Evolutionary conservation across 768 basidiomycete species (phyloP).

Genomic region (Mycena floridula): DNA sequence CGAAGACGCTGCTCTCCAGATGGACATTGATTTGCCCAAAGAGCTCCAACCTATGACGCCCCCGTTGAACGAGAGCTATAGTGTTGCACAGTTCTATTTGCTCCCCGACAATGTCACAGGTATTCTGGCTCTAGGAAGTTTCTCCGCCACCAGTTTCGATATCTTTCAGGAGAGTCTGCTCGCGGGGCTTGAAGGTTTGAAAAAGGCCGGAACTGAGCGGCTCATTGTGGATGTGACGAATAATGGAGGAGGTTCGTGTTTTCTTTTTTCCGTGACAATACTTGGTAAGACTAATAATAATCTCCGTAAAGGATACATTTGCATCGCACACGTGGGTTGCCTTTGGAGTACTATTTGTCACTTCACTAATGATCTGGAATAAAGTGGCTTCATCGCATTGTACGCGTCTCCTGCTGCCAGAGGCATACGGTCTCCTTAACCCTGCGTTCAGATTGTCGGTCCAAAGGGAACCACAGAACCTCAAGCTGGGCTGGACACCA

Average conservation of each 20-base stretch:
- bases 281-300: constrained; percentile 27
- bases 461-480: constrained; percentile 28
- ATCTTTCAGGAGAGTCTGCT: constrained; percentile 37
- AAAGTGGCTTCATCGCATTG: constrained; percentile 35
- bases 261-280: background rate
- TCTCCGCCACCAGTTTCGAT: constrained; percentile 38
- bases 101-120: constrained; percentile 44
- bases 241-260: constrained; percentile 28
- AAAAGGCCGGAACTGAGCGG: constrained; percentile 39
- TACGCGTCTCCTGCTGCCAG: background rate
- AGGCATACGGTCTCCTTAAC: background rate
- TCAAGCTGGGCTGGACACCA: constrained; percentile 32
- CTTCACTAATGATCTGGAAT: background rate
- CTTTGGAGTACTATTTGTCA: background rate
- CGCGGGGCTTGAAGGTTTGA: constrained; percentile 40
- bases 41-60: constrained; percentile 28
- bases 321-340: constrained; percentile 47
- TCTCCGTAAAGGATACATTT: constrained; percentile 52
- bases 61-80: constrained; percentile 37
- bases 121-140: constrained; percentile 55
- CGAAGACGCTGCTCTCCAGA: constrained; percentile 37
- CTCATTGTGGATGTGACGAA: constrained; percentile 58
- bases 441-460: constrained; percentile 19
- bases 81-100: constrained; percentile 51
- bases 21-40: constrained; percentile 38